Conservation (phyloP, 2,329 filamentous ascomycete species). For the Penicillium concentricum region DNA sequence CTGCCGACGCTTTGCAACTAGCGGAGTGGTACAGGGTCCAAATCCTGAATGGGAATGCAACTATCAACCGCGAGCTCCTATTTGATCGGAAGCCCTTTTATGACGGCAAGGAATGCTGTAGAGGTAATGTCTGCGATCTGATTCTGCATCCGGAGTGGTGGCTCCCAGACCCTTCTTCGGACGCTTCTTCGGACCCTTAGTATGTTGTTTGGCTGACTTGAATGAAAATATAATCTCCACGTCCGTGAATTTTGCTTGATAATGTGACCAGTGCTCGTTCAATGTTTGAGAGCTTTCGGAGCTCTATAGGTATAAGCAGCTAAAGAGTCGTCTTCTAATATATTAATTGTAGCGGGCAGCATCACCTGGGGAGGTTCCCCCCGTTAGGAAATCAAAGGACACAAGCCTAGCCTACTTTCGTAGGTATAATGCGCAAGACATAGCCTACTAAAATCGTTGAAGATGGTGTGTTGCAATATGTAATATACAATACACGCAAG, state of each 20-base stretch:
- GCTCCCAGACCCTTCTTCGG: too few species aligned
- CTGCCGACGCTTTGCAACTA: not conserved
- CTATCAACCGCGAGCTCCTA: not conserved
- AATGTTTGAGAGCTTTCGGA: not conserved
- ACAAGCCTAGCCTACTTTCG: too few species aligned
- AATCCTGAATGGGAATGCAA: constrained; percentile 1
- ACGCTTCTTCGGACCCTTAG: not conserved
- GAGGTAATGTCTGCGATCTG: not conserved
- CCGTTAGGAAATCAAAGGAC: too few species aligned
- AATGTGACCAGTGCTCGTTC: not conserved
- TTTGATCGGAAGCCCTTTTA: not conserved
- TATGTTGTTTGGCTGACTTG: not conserved
- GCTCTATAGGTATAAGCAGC: too few species aligned
- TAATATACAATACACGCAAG: too few species aligned
- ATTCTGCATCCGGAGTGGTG: constrained; percentile 1
- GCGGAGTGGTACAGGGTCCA: constrained; percentile 1
- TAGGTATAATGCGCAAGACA: too few species aligned
- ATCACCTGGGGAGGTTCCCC: too few species aligned
- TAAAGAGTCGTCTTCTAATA: not conserved
- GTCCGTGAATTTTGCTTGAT: not conserved
- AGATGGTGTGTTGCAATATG: too few species aligned
- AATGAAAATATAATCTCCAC: not conserved
- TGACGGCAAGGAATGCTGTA: not conserved
- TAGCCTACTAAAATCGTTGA: too few species aligned
- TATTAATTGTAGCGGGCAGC: not conserved